These are phyloP conservation scores for Boletales sp. DNA, from an alignment of 768 basidiomycete species.

Conservation along the genomic window DNA sequence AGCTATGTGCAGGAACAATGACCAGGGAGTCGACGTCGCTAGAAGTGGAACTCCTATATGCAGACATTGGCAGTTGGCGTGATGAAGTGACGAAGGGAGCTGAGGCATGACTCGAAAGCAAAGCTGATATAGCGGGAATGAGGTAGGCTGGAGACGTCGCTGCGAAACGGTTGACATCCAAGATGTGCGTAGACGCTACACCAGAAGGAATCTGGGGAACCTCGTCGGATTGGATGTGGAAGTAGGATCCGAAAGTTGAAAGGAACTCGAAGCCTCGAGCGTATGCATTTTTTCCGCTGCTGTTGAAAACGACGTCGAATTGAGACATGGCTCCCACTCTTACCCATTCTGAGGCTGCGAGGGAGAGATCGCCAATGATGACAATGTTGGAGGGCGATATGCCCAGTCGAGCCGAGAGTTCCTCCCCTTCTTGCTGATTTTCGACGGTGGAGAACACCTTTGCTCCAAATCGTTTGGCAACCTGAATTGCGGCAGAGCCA, in stretches of 20 bases:
- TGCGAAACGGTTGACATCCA: slow-evolving; percentile 22
- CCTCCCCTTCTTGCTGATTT: slow-evolving; percentile 10
- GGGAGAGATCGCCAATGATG: slow-evolving; percentile 10
- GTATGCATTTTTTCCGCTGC: slow-evolving; percentile 11
- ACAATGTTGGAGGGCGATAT: slow-evolving; percentile 10
- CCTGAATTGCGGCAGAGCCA: slow-evolving; percentile 25
- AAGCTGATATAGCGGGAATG: slow-evolving; percentile 11
- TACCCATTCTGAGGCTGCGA: slow-evolving; percentile 10
- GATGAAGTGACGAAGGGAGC: slow-evolving; percentile 10
- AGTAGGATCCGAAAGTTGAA: slow-evolving; percentile 23
- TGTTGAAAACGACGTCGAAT: slow-evolving; percentile 26
- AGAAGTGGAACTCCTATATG: slow-evolving; percentile 1
- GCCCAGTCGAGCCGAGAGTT: slow-evolving; percentile 10
- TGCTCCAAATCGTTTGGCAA: slow-evolving; percentile 19
- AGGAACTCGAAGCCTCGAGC: slow-evolving; percentile 18
- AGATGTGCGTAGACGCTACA: slow-evolving; percentile 12
- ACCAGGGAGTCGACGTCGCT: slow-evolving; percentile 13
- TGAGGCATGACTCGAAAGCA: slow-evolving; percentile 18
- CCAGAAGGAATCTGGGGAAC: slow-evolving; percentile 16
- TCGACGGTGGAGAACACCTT: slow-evolving; percentile 22
- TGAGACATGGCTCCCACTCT: slow-evolving; percentile 10
- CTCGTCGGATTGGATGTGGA: slow-evolving; percentile 20
- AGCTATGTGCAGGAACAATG: slow-evolving; percentile 10
- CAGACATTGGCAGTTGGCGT: slow-evolving; percentile 8
- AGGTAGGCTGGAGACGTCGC: slow-evolving; percentile 18